A percentile compares a stretch with the other conserved stretches of the same genome.
Conservation (phyloP, 306 rosid species). For the Abrus precatorius region DNA sequence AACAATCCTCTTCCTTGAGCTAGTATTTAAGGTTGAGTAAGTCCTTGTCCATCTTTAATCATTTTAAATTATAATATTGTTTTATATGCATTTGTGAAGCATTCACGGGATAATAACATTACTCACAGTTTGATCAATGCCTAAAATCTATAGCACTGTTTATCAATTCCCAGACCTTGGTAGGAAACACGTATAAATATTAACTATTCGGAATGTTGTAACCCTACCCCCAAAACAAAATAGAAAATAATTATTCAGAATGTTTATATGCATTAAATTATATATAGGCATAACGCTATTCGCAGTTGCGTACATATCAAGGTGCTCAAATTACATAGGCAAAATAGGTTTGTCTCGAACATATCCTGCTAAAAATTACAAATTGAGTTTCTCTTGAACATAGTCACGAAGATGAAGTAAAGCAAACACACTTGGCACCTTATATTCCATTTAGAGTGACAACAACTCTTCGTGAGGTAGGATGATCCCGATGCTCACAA, state of each 20-base stretch:
- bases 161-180: neutral
- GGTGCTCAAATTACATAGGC: slow-evolving; percentile 25
- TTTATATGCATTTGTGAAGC: neutral
- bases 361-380: slow-evolving; percentile 25
- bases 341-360: slow-evolving; percentile 4
- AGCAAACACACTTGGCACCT: slow-evolving; percentile 37
- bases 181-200: neutral
- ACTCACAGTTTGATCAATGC: neutral
- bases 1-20: too few relatives aligned
- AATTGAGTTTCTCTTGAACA: slow-evolving; percentile 13
- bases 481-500: slow-evolving; percentile 83
- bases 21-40: too few relatives aligned
- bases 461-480: slow-evolving; percentile 74
- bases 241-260: slow-evolving; percentile 1
- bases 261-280: slow-evolving; percentile 27
- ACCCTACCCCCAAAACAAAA: neutral
- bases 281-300: neutral
- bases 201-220: neutral
- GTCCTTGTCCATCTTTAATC: too few relatives aligned
- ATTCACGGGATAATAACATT: neutral
- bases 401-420: neutral
- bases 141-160: neutral
- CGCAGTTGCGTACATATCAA: slow-evolving; percentile 25
- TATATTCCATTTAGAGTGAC: slow-evolving; percentile 80
- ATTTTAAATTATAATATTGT: neutral